Conservation (phyloP, 768 basidiomycete species). For the Tulasnella sp. region DNA sequence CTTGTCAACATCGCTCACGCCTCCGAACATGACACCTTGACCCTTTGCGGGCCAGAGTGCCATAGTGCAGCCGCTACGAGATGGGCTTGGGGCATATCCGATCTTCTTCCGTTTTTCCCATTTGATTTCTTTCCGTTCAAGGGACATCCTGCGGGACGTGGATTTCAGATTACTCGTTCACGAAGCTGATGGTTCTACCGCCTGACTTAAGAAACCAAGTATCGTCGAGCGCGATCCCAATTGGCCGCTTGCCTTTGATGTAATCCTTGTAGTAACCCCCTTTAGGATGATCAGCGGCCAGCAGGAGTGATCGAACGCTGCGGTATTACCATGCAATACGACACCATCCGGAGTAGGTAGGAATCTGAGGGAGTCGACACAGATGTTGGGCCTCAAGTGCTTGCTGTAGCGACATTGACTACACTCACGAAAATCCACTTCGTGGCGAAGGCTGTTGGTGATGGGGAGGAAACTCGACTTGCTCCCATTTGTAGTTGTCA, state of each 20-base stretch:
- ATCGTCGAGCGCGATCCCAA: slow-evolving; percentile 83
- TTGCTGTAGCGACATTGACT: neutral
- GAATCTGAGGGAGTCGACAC: slow-evolving; percentile 60
- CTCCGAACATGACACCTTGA: slow-evolving; percentile 75
- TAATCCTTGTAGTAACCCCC: slow-evolving; percentile 92
- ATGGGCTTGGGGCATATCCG: slow-evolving; percentile 53
- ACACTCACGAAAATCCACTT: slow-evolving; percentile 26
- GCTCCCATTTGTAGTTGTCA: slow-evolving; percentile 76
- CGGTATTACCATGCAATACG: slow-evolving; percentile 52
- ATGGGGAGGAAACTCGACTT: slow-evolving; percentile 59
- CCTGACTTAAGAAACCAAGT: slow-evolving; percentile 73
- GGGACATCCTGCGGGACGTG: slow-evolving; percentile 28
- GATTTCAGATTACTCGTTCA: slow-evolving; percentile 20
- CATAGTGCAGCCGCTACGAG: slow-evolving; percentile 79
- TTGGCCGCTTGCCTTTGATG: slow-evolving; percentile 66
- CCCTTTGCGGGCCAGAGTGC: slow-evolving; percentile 56
- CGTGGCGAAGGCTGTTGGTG: slow-evolving; percentile 70
- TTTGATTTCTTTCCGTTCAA: slow-evolving; percentile 44
- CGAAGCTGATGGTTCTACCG: neutral
- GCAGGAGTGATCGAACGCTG: neutral
- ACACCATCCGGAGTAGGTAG: slow-evolving; percentile 67
- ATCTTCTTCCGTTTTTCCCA: slow-evolving; percentile 81
- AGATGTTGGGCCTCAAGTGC: neutral
- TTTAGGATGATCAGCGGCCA: slow-evolving; percentile 23
- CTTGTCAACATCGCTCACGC: slow-evolving; percentile 77